Evolutionary conservation across 2,329 filamentous ascomycete species (phyloP).

Genomic region (Hypoxylon sp.): DNA sequence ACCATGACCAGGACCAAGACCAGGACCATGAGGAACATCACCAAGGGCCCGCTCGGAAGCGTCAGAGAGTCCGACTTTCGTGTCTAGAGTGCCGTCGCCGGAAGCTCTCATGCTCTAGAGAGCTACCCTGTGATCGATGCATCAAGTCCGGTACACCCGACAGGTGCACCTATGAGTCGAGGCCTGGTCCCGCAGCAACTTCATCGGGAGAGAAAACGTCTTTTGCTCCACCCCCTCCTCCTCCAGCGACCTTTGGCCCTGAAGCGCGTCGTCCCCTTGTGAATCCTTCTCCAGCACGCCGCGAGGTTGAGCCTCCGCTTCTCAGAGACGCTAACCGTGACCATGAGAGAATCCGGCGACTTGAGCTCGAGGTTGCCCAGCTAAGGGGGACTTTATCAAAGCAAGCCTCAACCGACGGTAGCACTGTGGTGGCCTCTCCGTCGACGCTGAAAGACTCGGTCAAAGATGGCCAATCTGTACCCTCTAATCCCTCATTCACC

Average conservation of each 20-base stretch:
- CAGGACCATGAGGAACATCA: conserved; percentile 50
- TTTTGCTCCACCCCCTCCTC: conserved; percentile 64
- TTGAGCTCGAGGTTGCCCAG: conserved; percentile 72
- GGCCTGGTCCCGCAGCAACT: conserved; percentile 55
- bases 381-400: conserved; percentile 67
- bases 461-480: conserved; percentile 56
- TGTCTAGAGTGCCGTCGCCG: conserved; percentile 73
- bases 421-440: conserved; percentile 65
- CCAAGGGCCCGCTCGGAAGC: conserved; percentile 65
- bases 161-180: conserved; percentile 71
- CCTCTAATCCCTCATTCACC: conserved; percentile 55
- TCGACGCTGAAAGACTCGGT: conserved; percentile 62
- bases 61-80: conserved; percentile 71
- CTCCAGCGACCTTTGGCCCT: conserved; percentile 58
- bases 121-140: conserved; percentile 73
- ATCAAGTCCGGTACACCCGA: conserved; percentile 74
- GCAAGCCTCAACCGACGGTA: conserved; percentile 65
- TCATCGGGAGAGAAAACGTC: conserved; percentile 62
- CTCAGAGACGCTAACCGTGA: conserved; percentile 63
- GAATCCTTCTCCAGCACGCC: conserved; percentile 55
- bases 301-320: conserved; percentile 54
- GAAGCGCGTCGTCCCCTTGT: conserved; percentile 45
- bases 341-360: conserved; percentile 70
- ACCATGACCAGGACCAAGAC: conserved; percentile 44
- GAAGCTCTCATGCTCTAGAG: conserved; percentile 73